A percentile compares a stretch with the other conserved stretches of the same genome.
phyloP scores from a whole-genome alignment of 257 asterid species.

The Cynanchum wilfordii region DNA sequence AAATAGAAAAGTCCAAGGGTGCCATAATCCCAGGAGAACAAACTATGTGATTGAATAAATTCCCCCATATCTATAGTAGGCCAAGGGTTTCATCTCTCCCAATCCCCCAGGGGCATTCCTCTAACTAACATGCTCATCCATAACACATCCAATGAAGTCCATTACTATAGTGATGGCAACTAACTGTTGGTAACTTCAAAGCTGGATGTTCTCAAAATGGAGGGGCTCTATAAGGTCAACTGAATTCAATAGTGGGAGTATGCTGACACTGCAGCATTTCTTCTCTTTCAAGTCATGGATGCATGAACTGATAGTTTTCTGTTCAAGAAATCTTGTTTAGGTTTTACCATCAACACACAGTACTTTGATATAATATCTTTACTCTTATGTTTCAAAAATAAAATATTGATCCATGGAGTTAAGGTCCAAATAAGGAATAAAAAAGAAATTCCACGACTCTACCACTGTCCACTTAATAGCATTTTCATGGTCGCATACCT shows the following conservation, averaged over 20 bases:
- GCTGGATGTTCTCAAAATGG: neutral
- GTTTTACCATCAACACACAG: neutral
- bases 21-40: neutral
- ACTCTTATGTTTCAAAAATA: neutral
- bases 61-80: neutral
- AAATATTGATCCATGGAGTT: neutral
- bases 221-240: too few species aligned
- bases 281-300: neutral
- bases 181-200: too few species aligned
- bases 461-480: neutral
- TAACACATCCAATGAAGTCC: neutral
- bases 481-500: too few species aligned
- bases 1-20: neutral
- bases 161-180: neutral
- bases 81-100: slow-evolving; percentile 1
- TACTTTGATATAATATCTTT: neutral
- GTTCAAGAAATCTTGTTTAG: neutral
- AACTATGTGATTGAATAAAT: neutral
- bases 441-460: neutral
- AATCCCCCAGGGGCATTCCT: neutral
- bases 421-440: neutral
- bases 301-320: neutral
- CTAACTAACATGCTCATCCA: neutral
- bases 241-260: neutral
- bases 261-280: neutral